Base-by-base conservation (phyloP, 2,329 filamentous ascomycete species). In the Cordyceps fumosorosea region DNA sequence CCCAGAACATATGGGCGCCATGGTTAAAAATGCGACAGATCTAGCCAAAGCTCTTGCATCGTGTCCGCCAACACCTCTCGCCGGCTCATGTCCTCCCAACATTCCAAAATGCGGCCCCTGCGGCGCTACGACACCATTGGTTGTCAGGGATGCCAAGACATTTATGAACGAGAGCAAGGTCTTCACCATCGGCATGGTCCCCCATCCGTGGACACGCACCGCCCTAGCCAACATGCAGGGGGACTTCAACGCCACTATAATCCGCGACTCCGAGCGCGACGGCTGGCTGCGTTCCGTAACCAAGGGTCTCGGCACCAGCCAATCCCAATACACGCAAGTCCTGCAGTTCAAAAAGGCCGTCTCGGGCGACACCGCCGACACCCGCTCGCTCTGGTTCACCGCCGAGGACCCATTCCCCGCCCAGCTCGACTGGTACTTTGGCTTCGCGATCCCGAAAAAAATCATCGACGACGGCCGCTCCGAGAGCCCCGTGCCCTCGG, bases 401-500 rank as follows among this genome's bases (percentile, higher is more conserved):
- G 89, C 90, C n/a, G 84, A 88, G 69, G 77, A 78, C 50, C 76
- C 78, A 18, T 76, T 88, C 8, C 85, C 88, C 3, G 73, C 82
- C n/a, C 89, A 95, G 66, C 78, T 96, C 2, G 89, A 93, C 70
- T 98, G 92, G 91, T 84, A 89, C 67, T 91, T 98, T 71, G 95
- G 93, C 60, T 98, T 98, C 74, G 79, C 81, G 16, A 81, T 97
- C 11, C 90, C 93, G 1, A 80, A 81, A 53, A 75, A 79, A 22
- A 76, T 78, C 12, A 78, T 82, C 4, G 74, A 80, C 47, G 77
- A 80, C 53, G 64, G 69, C 26, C 65, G 66, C 34, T 68, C 68
- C 10, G 34, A 55, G 20, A 67, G 67, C 22, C 69, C 70, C 12
- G 66, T 69, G 18, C 68, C 69, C 8, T 68, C 66, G 3, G 65